Conservation (phyloP, 768 basidiomycete genomes). For the Russula sp. region DNA sequence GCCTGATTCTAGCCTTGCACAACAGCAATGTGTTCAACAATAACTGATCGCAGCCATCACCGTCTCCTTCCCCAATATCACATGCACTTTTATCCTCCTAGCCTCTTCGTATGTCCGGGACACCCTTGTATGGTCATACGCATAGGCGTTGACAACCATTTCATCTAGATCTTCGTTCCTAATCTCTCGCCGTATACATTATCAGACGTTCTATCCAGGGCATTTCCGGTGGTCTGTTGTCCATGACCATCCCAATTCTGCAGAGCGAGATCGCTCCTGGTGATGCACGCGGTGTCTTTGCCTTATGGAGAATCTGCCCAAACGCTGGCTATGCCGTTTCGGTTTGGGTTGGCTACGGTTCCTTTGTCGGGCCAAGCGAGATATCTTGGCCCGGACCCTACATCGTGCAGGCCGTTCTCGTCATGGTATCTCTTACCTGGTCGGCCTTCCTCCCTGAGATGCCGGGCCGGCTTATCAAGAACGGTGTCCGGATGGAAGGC, state of each 20-base stretch:
- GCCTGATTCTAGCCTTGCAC: constrained; percentile 1
- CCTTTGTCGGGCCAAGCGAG: constrained; percentile 36
- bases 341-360: constrained; percentile 45
- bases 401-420: constrained; percentile 45
- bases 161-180: constrained; percentile 42
- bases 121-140: constrained; percentile 41
- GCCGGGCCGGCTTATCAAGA: constrained; percentile 48
- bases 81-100: constrained; percentile 40
- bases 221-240: constrained; percentile 58
- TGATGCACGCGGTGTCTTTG: constrained; percentile 42
- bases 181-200: constrained; percentile 51
- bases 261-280: constrained; percentile 23
- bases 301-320: constrained; percentile 47
- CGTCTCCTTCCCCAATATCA: constrained; percentile 43
- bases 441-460: constrained; percentile 46
- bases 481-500: constrained; percentile 44
- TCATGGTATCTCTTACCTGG: constrained; percentile 39
- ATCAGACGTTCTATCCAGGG: constrained; percentile 66
- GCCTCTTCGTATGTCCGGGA: constrained; percentile 45
- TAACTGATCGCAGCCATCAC: constrained; percentile 34
- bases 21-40: background rate
- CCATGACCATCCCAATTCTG: constrained; percentile 17
- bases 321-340: constrained; percentile 44
- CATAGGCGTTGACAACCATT: constrained; percentile 42
- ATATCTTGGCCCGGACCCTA: constrained; percentile 53